phyloP scores from a whole-genome alignment of 2,329 filamentous ascomycete genomes.

The Paraphaeosphaeria minitans region DNA sequence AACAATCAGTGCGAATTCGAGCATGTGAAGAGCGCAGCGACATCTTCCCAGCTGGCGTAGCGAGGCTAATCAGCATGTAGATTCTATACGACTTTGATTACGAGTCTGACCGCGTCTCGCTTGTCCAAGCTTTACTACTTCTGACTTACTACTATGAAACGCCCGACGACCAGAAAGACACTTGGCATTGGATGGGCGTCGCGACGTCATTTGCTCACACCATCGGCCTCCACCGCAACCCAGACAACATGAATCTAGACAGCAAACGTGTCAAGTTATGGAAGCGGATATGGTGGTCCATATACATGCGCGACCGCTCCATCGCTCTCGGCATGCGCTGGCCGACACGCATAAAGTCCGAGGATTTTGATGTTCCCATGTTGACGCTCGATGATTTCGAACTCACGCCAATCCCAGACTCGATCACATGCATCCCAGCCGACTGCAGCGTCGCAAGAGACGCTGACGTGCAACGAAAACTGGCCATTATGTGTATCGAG shows the following conservation, averaged over 20 bases:
- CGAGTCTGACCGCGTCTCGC: constrained; percentile 83
- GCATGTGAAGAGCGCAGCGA: too few species aligned
- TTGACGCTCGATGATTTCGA: constrained; percentile 85
- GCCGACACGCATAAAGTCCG: constrained; percentile 88
- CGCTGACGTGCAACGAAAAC: constrained; percentile 71
- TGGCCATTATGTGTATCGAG: constrained; percentile 88
- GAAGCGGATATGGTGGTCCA: constrained; percentile 98
- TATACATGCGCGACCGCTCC: constrained; percentile 91
- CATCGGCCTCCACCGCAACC: constrained; percentile 89
- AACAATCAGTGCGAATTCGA: too few species aligned
- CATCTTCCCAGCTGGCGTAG: constrained; percentile 20
- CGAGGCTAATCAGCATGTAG: too few species aligned
- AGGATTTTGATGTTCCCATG: constrained; percentile 94
- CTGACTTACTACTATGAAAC: constrained; percentile 99
- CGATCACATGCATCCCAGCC: constrained; percentile 69
- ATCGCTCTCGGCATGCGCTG: constrained; percentile 93
- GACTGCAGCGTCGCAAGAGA: constrained; percentile 76
- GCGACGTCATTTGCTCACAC: constrained; percentile 92
- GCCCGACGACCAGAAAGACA: constrained; percentile 95
- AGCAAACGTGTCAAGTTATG: constrained; percentile 77
- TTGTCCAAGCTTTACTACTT: constrained; percentile 85
- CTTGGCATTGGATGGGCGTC: constrained; percentile 98
- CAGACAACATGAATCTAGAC: constrained; percentile 76
- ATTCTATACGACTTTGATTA: constrained; percentile 95
- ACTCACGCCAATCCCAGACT: constrained; percentile 68